Evolutionary conservation across 2,329 filamentous ascomycete species (phyloP).

Genomic region (Fusarium cyanostomum): DNA sequence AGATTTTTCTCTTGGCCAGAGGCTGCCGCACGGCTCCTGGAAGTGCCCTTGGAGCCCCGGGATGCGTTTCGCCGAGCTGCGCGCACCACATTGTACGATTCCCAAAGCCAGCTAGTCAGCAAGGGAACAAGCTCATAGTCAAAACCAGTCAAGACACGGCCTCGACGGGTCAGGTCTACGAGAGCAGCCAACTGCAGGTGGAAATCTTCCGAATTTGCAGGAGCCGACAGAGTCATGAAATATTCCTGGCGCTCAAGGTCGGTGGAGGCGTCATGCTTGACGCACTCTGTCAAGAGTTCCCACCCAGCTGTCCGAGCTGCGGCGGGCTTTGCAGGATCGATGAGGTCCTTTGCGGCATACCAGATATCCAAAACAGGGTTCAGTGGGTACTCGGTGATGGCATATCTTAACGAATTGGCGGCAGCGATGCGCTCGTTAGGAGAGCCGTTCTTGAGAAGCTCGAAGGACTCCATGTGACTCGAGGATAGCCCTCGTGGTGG

Average conservation of each 20-base stretch:
- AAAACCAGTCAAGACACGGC: conserved; percentile 71
- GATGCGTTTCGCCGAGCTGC: conserved; percentile 59
- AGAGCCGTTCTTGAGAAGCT: conserved; percentile 62
- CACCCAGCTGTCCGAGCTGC: conserved; percentile 68
- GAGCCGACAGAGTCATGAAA: conserved; percentile 68
- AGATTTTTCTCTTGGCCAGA: conserved; percentile 70
- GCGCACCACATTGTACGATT: conserved; percentile 63
- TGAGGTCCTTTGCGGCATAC: conserved; percentile 72
- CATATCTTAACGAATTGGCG: conserved; percentile 64
- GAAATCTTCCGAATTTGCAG: conserved; percentile 69
- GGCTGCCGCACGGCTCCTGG: conserved; percentile 50
- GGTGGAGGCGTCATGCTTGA: conserved; percentile 69
- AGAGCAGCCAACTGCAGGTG: conserved; percentile 72
- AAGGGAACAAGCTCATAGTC: conserved; percentile 73
- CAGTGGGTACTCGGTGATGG: conserved; percentile 67
- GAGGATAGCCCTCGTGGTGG: conserved; percentile 56
- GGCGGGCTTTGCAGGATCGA: conserved; percentile 64
- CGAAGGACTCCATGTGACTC: conserved; percentile 64
- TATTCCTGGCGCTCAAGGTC: conserved; percentile 73
- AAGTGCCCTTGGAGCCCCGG: conserved; percentile 49
- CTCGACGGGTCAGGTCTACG: conserved; percentile 68
- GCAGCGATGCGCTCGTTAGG: conserved; percentile 65
- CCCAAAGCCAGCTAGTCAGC: conserved; percentile 67
- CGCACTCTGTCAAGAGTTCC: conserved; percentile 72
- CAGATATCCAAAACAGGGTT: conserved; percentile 70